A percentile compares a stretch with the other conserved stretches of the same genome.
These are phyloP conservation scores for Remersonia thermophila DNA, from an alignment of 2,329 filamentous ascomycete genomes.

Conservation along the genomic window DNA sequence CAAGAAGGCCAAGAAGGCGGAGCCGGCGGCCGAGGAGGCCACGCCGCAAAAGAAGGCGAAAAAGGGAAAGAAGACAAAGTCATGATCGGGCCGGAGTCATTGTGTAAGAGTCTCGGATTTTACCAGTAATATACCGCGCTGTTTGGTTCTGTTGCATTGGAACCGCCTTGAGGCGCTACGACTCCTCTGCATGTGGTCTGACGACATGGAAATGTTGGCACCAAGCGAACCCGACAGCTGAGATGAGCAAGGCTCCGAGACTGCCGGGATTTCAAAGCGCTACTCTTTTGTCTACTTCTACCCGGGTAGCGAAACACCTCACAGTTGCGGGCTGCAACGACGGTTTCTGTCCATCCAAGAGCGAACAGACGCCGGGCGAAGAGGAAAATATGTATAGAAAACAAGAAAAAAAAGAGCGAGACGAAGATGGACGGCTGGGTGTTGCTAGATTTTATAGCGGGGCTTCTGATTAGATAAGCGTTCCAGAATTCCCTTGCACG, in stretches of 20 bases:
- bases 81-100: conserved; percentile 9
- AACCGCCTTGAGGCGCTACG: too few relatives aligned
- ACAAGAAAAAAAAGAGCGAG: conserved; percentile 23
- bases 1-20: conserved; percentile 22
- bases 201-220: conserved; percentile 44
- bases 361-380: conserved; percentile 27
- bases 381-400: conserved; percentile 37
- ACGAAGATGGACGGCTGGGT: background rate
- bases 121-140: conserved; percentile 6
- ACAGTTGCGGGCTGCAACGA: conserved; percentile 19
- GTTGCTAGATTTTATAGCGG: background rate
- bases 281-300: conserved; percentile 41
- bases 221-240: conserved; percentile 48
- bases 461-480: too few relatives aligned
- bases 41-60: conserved; percentile 18
- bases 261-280: conserved; percentile 51
- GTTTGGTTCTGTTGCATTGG: too few relatives aligned
- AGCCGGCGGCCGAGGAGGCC: conserved; percentile 23
- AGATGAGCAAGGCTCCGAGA: conserved; percentile 25
- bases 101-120: conserved; percentile 5
- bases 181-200: too few relatives aligned
- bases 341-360: conserved; percentile 17
- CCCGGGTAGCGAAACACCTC: conserved; percentile 32
- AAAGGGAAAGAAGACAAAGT: conserved; percentile 26
- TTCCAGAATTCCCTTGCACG: too few relatives aligned